phyloP scores from a whole-genome alignment of 306 rosid species.

The Vachellia collinsii region DNA sequence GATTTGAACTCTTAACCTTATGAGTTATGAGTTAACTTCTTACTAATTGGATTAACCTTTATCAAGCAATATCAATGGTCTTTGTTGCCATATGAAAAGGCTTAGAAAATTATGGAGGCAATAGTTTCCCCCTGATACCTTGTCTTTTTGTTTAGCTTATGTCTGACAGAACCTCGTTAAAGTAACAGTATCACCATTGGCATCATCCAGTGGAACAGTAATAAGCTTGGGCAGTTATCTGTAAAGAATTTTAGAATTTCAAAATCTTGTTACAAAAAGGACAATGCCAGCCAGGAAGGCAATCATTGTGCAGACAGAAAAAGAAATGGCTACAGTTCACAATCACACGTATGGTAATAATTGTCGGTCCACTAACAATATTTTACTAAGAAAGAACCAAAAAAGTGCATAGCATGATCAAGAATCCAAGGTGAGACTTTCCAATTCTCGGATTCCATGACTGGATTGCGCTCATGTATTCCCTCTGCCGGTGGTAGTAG shows the following conservation, averaged over 20 bases:
- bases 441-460: slow-evolving; percentile 67
- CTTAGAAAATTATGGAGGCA: slow-evolving; percentile 7
- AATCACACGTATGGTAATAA: slow-evolving; percentile 39
- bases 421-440: slow-evolving; percentile 67
- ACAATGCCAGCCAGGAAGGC: slow-evolving; percentile 34
- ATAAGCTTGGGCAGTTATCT: slow-evolving; percentile 22
- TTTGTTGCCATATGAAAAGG: slow-evolving; percentile 12
- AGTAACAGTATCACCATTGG: slow-evolving; percentile 30
- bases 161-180: slow-evolving; percentile 29
- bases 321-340: slow-evolving; percentile 13
- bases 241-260: slow-evolving; percentile 2
- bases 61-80: background rate
- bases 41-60: no score
- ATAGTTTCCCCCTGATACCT: slow-evolving; percentile 16
- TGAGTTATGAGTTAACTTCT: no score
- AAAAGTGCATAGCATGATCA: slow-evolving; percentile 42
- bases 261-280: slow-evolving; percentile 27
- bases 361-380: slow-evolving; percentile 35
- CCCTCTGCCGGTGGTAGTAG: slow-evolving; percentile 54
- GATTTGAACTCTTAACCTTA: no score
- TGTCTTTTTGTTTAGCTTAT: slow-evolving; percentile 31
- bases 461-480: slow-evolving; percentile 51
- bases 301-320: slow-evolving; percentile 25
- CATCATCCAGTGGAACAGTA: slow-evolving; percentile 40
- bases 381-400: slow-evolving; percentile 9